Conservation (phyloP, 1,284 basidiomycete genomes). For the Coniophora puteana region DNA sequence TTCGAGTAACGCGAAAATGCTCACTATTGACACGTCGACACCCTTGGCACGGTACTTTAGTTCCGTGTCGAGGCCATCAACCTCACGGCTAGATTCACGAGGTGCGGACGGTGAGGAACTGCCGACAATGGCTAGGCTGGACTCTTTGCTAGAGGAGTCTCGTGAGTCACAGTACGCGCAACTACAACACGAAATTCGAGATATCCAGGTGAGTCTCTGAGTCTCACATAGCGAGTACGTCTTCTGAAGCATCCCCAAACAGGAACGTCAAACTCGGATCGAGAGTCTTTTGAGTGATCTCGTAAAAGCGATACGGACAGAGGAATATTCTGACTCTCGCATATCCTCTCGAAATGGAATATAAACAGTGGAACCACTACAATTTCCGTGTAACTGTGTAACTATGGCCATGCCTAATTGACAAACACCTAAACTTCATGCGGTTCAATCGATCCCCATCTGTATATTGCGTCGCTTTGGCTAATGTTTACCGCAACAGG, state of each 20-base stretch:
- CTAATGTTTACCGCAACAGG: neutral
- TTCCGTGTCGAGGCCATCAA: conserved; percentile 11
- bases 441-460: neutral
- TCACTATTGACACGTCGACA: conserved; percentile 27
- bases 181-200: conserved; percentile 76
- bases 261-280: conserved; percentile 78
- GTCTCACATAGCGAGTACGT: neutral
- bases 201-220: conserved; percentile 56
- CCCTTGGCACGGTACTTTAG: conserved; percentile 25
- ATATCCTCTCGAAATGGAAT: neutral
- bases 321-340: conserved; percentile 19
- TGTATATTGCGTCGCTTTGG: neutral
- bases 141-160: conserved; percentile 59
- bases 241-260: conserved; percentile 6
- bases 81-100: conserved; percentile 11
- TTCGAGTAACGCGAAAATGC: conserved; percentile 24
- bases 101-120: conserved; percentile 24
- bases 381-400: neutral
- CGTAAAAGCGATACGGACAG: conserved; percentile 43
- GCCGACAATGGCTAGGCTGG: conserved; percentile 47
- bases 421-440: neutral
- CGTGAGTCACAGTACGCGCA: conserved; percentile 56
- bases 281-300: conserved; percentile 59
- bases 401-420: neutral
- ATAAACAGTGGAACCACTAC: neutral